These are phyloP conservation scores for Tetraselmis striata DNA, from an alignment of 139 green algal genomes.

Conservation along the genomic window DNA sequence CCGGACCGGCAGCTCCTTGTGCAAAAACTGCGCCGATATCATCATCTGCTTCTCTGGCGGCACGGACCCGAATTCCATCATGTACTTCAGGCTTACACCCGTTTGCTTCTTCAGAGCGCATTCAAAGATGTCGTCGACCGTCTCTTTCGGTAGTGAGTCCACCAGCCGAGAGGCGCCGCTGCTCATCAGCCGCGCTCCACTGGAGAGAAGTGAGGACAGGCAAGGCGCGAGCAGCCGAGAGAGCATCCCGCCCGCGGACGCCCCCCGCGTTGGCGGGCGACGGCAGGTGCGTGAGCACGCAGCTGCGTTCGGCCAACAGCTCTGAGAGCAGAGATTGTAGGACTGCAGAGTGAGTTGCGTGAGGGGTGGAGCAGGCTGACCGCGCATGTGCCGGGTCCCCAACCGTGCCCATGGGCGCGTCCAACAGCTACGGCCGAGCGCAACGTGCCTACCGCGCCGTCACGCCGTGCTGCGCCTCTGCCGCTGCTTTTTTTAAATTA, in stretches of 20 bases:
- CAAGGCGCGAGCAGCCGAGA: not conserved
- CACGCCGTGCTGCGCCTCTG: too few species aligned
- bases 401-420: too few species aligned
- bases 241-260: not conserved
- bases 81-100: constrained; percentile 93
- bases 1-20: constrained; percentile 92
- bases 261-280: too few species aligned
- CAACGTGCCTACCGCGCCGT: too few species aligned
- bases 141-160: not conserved
- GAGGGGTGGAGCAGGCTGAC: too few species aligned
- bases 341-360: too few species aligned
- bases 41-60: constrained; percentile 90
- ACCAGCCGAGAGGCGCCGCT: not conserved
- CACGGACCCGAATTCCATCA: constrained; percentile 92
- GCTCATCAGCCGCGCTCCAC: not conserved
- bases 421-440: too few species aligned
- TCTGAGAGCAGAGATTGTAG: too few species aligned
- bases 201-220: not conserved
- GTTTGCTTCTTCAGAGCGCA: constrained; percentile 90
- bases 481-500: too few species aligned
- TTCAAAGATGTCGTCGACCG: constrained; percentile 82
- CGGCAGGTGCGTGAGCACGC: too few species aligned
- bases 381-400: too few species aligned
- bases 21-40: constrained; percentile 93
- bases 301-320: too few species aligned